Base-by-base conservation (phyloP, 2,329 filamentous ascomycete species). In the Aspergillus ochraceus region DNA sequence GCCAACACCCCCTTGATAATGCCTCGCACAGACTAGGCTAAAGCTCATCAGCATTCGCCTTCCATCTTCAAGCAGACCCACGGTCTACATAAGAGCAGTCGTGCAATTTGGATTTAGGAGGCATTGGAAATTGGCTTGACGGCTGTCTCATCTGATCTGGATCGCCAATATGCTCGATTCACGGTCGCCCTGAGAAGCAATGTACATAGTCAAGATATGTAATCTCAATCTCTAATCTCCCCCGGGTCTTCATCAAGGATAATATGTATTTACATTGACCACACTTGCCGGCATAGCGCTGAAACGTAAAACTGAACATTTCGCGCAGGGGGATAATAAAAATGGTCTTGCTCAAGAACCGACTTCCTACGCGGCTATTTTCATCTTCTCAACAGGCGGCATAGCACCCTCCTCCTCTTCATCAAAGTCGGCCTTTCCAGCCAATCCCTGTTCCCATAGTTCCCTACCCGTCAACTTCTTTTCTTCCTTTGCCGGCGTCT, bases 361-460 rank as follows among this genome's bases (percentile, higher is more conserved):
- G 22, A 47, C 19, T 24, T 24, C 45, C 61, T 69, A 84, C 59
- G 84, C 85, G 66, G 86, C 83, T 55, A 96, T 83, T 76, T 90
- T 90, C 66, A 96, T 81, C 74, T 88, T 90, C 64, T 89, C 86
- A 61, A 94, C 77, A 36, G 82, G 77, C 45, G 83, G 82, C 62
- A 82, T 74, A 52, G 83, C 82, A 46, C 86, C 88, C 20, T 89
- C 90, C 3, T 86, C 88, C 1, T 90, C 86, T 17, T 86, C 84
- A 60, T 87, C 86, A 68, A 88, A 86, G 50, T 89, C 88, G 62
- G 76, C 82, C 78, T 88, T 90, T 52, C 79, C 83, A 54, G 79
- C 89, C 69, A 93, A 75, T 29, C 90, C 90, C 54, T 83, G 83
- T 80, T 93, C 90, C 89, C 90, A 94, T 42, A 94, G 80, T 72